A percentile compares a stretch with the other conserved stretches of the same genome.
These are phyloP conservation scores for Hymenoscyphus infarciens DNA, from an alignment of 2,329 filamentous ascomycete genomes.

Conservation along the genomic window DNA sequence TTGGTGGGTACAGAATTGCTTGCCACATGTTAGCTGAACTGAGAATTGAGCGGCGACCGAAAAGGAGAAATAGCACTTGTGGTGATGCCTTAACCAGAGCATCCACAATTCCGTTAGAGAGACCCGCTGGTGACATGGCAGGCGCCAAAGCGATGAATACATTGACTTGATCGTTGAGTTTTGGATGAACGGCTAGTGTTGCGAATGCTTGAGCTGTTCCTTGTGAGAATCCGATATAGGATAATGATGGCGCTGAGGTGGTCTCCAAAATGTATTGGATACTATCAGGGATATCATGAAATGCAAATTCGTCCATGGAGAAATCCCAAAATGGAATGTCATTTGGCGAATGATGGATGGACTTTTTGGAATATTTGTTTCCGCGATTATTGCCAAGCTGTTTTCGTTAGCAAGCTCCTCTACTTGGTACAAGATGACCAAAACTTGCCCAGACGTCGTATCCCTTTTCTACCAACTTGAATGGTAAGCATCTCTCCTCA, in stretches of 20 bases:
- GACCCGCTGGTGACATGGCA: slow-evolving; percentile 90
- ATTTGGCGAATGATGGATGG: slow-evolving; percentile 68
- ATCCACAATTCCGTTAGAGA: slow-evolving; percentile 87
- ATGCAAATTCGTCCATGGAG: slow-evolving; percentile 96
- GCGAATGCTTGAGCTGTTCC: slow-evolving; percentile 97
- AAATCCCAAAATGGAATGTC: slow-evolving; percentile 90
- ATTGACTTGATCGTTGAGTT: slow-evolving; percentile 87
- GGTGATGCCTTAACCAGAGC: slow-evolving; percentile 91
- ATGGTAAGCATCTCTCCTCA: slow-evolving; percentile 79
- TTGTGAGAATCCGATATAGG: slow-evolving; percentile 96
- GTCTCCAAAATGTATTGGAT: slow-evolving; percentile 87
- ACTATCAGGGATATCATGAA: slow-evolving; percentile 93
- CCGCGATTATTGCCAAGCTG: slow-evolving; percentile 94
- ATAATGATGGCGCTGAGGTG: slow-evolving; percentile 78
- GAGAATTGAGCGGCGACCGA: slow-evolving; percentile 86
- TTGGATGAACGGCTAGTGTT: slow-evolving; percentile 84
- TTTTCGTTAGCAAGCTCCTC: slow-evolving; percentile 24
- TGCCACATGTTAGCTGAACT: slow-evolving; percentile 97
- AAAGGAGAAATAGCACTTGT: slow-evolving; percentile 86
- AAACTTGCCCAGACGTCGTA: slow-evolving; percentile 87
- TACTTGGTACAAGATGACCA: not conserved
- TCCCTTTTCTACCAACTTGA: slow-evolving; percentile 81
- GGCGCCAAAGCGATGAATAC: slow-evolving; percentile 95
- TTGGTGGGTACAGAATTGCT: slow-evolving; percentile 87
- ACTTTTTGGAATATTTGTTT: slow-evolving; percentile 99